Evolutionary conservation across 768 basidiomycete species (phyloP).

Genomic region (Exsudoporus frostii): DNA sequence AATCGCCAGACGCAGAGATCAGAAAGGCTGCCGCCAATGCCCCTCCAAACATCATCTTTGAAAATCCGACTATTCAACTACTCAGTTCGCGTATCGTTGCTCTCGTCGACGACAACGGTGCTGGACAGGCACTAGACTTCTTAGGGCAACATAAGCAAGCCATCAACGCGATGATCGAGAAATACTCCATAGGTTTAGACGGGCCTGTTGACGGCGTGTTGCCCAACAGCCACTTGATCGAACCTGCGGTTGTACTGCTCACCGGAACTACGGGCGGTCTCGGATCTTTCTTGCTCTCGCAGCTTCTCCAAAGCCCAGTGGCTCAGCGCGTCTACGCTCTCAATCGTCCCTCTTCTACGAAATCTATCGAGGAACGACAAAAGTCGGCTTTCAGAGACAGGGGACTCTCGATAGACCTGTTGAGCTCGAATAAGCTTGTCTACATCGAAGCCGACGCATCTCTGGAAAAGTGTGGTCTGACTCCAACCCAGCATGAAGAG

Average conservation of each 20-base stretch:
- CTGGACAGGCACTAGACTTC: background rate
- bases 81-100: constrained; percentile 26
- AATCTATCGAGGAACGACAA: constrained; percentile 27
- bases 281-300: constrained; percentile 35
- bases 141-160: constrained; percentile 9
- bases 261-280: constrained; percentile 43
- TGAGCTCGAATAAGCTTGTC: constrained; percentile 32
- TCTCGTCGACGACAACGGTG: constrained; percentile 3
- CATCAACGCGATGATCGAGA: constrained; percentile 40
- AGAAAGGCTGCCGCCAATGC: constrained; percentile 27
- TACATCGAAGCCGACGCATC: constrained; percentile 35
- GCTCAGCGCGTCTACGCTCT: constrained; percentile 32
- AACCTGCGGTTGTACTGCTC: constrained; percentile 31
- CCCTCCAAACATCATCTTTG: constrained; percentile 33
- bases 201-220: constrained; percentile 10
- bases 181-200: constrained; percentile 31
- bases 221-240: background rate
- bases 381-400: constrained; percentile 28
- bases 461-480: constrained; percentile 30
- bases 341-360: constrained; percentile 29
- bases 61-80: constrained; percentile 39
- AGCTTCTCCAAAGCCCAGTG: constrained; percentile 20
- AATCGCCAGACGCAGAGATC: constrained; percentile 27
- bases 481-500: constrained; percentile 18
- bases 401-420: constrained; percentile 27